Evolutionary conservation across 1,284 basidiomycete species (phyloP), one percentile per base, ranked within the genome.

Genomic region (Coriolopsis trogii): DNA sequence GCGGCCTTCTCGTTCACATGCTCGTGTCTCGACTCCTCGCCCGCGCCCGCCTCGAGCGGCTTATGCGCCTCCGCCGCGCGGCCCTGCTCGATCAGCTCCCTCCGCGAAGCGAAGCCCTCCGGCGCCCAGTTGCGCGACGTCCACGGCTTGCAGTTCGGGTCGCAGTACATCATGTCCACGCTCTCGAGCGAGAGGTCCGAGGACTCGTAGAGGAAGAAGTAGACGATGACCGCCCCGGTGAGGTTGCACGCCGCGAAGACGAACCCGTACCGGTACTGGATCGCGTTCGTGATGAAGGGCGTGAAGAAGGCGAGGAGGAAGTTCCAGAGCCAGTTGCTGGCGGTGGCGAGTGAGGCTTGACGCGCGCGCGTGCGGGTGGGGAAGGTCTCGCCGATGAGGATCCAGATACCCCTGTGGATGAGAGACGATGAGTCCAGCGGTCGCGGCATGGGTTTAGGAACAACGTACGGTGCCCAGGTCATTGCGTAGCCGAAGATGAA

Each of bases 291-390:
- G 61, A 88, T 87, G 68, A 87, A 85, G 1, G 84, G 85, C 13
- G 85, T 87, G 72, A 90, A 89, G 78, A 89, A 90, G 1, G 82
- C 83, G 53, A 91, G 72, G 47, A 89, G 72, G 76, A 91, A 91
- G 68, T 89, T 90, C 80, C 80, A 87, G 4, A 81, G 68, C 87
- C 85, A 86, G 72, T 85, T 86, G 36, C 76, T 74, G 0, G 84
- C 78, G 0, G 88, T 90, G 1, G 89, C 78, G 31, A 93, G 68
- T 15, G 87, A 81, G 10, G 83, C 87, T 65, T 91, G 89, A 69
- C 89, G 89, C 5, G 87, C 87, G 49, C 89, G 78, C 5, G 87
- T 89, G 36, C 82, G 73, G 12, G 85, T 88, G 1, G 85, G 82
- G 77, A 91, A 91, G 1, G 85, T 88, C 70, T 92, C 89, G 30